Evolutionary conservation across 2,329 filamentous ascomycete species (phyloP), one percentile per base, ranked within the genome.

Genomic region (Cryphonectria nitschkei): DNA sequence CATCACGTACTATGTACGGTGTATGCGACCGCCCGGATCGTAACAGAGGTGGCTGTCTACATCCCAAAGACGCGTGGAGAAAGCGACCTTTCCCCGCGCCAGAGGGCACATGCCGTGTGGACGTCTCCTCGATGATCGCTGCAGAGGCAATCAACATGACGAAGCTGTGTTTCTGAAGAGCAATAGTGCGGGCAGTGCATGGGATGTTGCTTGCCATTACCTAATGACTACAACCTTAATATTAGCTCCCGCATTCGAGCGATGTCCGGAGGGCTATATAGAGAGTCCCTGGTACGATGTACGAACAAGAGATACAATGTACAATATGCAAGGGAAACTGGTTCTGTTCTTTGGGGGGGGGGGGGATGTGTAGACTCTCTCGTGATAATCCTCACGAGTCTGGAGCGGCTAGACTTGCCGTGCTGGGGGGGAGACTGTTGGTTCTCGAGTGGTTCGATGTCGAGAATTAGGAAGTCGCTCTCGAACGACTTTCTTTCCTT

Each of bases 191-290:
- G 54, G 54, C 63, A 32, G 22, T 6, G 65, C 52, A 67, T 37
- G 26, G 13, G 65, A 63, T 29, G 32, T 13, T 52, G 41, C 63
- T 29, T 65, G 58, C 60, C 34, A 68, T 68, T 68, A 68, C 67
- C 41, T 68, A 68, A 68, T 16, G 34, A 34, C 32, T 68, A 63
- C 58, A 32, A 63, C 67, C 43, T 64, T 4, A 39, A 22, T n/a
- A 43, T 26, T 56, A 63, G 60, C 46, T 68, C 67, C 60, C 67
- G 66, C 66, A 54, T 29, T 26, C 16, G 43, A 62, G 13, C 34
- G 43, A 46, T 46, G n/a, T 13, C 50, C 26, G 26, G 54, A 52
- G 54, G 34, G 19, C 22, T 50, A 6, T 26, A 19, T 7, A 37
- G 3, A 56, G 9, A 56, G 9, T n/a, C 32, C 26, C 43, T 32